phyloP scores from a whole-genome alignment of 352 stramenopile species.

The Pythium folliculosum region DNA sequence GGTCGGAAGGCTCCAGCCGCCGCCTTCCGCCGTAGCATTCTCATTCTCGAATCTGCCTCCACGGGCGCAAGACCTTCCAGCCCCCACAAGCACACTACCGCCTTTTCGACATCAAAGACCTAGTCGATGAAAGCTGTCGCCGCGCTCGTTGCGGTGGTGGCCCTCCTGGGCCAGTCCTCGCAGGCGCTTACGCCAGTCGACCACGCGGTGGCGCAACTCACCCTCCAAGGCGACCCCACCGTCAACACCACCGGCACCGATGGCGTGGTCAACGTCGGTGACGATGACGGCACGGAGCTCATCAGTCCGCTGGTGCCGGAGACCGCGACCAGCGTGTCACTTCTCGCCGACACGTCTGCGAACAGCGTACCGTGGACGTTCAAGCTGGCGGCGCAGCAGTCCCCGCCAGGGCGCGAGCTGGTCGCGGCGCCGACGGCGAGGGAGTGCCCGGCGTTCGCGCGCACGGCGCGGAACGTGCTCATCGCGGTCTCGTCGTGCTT shows the following conservation, averaged over 20 bases:
- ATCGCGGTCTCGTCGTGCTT: slow-evolving; percentile 2
- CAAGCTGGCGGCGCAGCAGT: neutral
- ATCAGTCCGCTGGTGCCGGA: too few species aligned
- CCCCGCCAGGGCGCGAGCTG: too few species aligned
- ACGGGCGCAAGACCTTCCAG: neutral
- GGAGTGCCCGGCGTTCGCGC: neutral
- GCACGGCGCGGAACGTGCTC: neutral
- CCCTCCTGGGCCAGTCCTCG: neutral
- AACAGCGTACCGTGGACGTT: slow-evolving; percentile 1
- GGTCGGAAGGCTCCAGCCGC: too few species aligned
- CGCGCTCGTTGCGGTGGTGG: neutral
- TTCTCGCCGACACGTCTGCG: too few species aligned
- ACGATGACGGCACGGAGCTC: too few species aligned
- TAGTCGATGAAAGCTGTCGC: neutral
- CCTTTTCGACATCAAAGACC: neutral
- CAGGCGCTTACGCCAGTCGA: neutral
- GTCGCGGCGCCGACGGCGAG: too few species aligned
- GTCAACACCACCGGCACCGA: too few species aligned
- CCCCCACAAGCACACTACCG: too few species aligned
- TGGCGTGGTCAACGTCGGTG: too few species aligned
- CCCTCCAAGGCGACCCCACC: too few species aligned
- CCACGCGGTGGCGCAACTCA: too few species aligned
- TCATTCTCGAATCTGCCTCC: slow-evolving; percentile 4
- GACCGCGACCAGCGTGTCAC: too few species aligned
- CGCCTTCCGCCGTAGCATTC: neutral